Percentiles rank a stretch among this genome's conserved stretches.
Evolutionary conservation across 345 rosid genomes (phyloP).

Genomic region (Cardiospermum halicacabum): DNA sequence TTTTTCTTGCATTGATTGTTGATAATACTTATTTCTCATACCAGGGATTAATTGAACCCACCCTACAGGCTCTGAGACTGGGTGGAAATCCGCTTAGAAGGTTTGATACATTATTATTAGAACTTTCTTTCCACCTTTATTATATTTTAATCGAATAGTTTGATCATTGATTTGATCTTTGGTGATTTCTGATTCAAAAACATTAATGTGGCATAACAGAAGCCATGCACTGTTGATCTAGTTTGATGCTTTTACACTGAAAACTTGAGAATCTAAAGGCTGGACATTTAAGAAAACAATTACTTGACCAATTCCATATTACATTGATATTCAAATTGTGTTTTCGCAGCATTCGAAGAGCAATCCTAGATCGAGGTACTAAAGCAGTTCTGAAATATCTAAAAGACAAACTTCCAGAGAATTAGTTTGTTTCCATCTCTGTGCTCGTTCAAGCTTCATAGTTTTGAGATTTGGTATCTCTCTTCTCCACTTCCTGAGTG

Average conservation of each 20-base stretch:
- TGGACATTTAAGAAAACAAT: neutral
- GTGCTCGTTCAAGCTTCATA: neutral
- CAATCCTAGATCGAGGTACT: constrained; percentile 77
- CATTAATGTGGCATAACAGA: too few relatives aligned
- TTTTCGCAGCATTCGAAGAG: constrained; percentile 71
- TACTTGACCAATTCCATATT: neutral
- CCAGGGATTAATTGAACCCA: constrained; percentile 82
- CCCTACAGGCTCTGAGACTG: constrained; percentile 69
- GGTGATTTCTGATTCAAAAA: neutral
- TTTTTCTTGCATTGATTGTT: neutral
- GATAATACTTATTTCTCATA: constrained; percentile 9
- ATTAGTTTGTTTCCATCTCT: constrained; percentile 19
- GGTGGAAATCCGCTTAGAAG: constrained; percentile 92
- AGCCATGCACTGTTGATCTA: neutral
- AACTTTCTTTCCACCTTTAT: neutral
- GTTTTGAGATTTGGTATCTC: neutral
- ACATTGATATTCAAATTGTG: neutral
- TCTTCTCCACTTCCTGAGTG: neutral
- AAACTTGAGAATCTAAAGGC: neutral
- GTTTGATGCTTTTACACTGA: neutral
- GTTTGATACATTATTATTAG: constrained; percentile 23
- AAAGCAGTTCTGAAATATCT: constrained; percentile 76
- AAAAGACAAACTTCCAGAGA: constrained; percentile 71
- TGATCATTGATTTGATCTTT: neutral
- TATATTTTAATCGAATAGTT: neutral